phyloP scores from a whole-genome alignment of 75 land plant species.

The Chamaecyparis obtusa region DNA sequence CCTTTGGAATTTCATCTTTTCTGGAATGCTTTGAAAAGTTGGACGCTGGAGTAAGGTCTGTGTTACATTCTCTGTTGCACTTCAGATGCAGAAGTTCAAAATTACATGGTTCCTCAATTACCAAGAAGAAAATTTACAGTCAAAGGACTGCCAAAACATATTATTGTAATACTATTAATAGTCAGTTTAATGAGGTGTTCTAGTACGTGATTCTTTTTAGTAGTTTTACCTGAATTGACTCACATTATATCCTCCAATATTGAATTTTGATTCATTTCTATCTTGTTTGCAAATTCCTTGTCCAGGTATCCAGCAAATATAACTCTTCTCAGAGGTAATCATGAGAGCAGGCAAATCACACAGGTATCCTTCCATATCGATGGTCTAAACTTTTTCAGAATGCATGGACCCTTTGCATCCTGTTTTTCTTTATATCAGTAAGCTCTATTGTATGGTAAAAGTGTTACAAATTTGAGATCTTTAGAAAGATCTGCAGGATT shows the following conservation, averaged over 20 bases:
- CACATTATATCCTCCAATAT: neutral
- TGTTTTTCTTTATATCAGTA: too few relatives aligned
- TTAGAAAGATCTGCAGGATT: neutral
- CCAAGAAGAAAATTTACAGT: neutral
- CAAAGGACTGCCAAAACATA: neutral
- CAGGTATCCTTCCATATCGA: conserved; percentile 51
- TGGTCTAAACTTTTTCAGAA: neutral
- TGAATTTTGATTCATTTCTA: neutral
- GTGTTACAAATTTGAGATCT: neutral
- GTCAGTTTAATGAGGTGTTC: neutral
- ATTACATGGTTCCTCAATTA: neutral
- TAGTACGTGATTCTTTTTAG: too few relatives aligned
- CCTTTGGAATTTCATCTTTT: neutral
- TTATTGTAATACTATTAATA: neutral
- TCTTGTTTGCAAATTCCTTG: neutral
- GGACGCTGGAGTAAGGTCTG: neutral
- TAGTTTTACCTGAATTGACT: neutral
- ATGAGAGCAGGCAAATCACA: conserved; percentile 98
- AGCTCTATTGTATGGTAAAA: neutral
- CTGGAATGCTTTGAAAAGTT: neutral
- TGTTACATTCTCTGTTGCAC: neutral
- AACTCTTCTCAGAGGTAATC: conserved; percentile 96
- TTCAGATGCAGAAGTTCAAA: neutral
- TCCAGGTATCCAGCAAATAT: conserved; percentile 94
- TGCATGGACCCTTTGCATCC: too few relatives aligned